Evolutionary conservation across 768 basidiomycete species (phyloP).

Genomic region (Trametes cubensis): DNA sequence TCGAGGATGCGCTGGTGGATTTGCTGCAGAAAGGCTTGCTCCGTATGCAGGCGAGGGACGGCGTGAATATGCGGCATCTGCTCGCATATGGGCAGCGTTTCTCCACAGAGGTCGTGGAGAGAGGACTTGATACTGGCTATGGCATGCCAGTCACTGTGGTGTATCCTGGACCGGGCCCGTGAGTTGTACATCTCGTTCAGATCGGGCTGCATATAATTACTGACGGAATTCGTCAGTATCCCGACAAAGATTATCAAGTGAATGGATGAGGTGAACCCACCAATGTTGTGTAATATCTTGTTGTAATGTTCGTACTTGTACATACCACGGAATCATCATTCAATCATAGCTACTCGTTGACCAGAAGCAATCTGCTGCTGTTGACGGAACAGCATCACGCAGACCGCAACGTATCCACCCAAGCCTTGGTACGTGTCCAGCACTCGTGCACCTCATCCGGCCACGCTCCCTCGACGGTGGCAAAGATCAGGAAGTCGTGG

Average conservation of each 20-base stretch:
- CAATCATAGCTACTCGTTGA: too few species aligned
- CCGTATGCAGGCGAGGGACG: not conserved
- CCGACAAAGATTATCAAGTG: conserved; percentile 9
- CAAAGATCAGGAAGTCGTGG: conserved; percentile 20
- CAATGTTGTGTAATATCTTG: not conserved
- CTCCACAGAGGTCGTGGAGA: conserved; percentile 6
- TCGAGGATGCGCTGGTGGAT: conserved; percentile 17
- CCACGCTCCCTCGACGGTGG: conserved; percentile 6
- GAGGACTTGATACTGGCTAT: conserved; percentile 3
- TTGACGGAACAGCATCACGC: too few species aligned
- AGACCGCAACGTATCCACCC: not conserved
- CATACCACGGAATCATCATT: not conserved
- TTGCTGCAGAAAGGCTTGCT: conserved; percentile 3
- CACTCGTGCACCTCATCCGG: conserved; percentile 15
- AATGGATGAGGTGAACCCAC: not conserved
- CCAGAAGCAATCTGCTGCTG: too few species aligned
- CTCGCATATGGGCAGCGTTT: conserved; percentile 11
- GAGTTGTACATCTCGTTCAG: not conserved
- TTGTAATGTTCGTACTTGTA: not conserved
- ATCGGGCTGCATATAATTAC: not conserved
- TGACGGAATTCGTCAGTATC: not conserved
- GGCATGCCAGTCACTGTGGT: conserved; percentile 13
- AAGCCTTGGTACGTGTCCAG: conserved; percentile 14
- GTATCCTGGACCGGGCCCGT: conserved; percentile 15
- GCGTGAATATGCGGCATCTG: conserved; percentile 9